Evolutionary conservation across 2,329 filamentous ascomycete genomes (phyloP).

Genomic region (Dothistroma septosporum): DNA sequence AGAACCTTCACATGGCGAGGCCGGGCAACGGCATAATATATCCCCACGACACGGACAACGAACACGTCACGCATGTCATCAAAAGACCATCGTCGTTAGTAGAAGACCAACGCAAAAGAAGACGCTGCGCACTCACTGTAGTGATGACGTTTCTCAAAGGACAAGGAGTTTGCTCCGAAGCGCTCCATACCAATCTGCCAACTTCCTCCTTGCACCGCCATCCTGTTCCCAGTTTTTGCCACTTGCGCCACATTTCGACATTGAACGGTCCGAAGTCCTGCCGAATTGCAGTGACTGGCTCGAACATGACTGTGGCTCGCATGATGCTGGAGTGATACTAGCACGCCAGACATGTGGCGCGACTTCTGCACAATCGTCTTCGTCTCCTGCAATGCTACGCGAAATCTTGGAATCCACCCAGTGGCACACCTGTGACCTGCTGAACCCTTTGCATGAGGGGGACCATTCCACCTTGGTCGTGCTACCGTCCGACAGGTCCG

Average conservation of each 20-base stretch:
- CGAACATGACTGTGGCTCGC: not conserved
- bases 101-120: not conserved
- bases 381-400: not conserved
- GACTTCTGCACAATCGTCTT: not conserved
- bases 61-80: not conserved
- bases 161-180: not conserved
- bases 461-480: not conserved
- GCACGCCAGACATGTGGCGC: not conserved
- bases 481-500: not conserved
- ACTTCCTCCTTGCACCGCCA: constrained; percentile 3
- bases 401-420: not conserved
- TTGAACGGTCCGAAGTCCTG: not conserved
- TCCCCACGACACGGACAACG: not conserved
- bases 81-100: not conserved
- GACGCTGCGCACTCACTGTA: not conserved
- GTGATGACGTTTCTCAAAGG: not conserved
- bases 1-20: not conserved
- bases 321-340: not conserved
- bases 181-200: not conserved
- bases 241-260: not conserved
- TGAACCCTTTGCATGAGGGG: not conserved
- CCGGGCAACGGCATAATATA: not conserved
- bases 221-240: not conserved
- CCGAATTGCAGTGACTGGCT: not conserved
- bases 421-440: not conserved